phyloP scores from a whole-genome alignment of 164 flowering plant genomes.

The Kalanchoe fedtschenkoi region DNA sequence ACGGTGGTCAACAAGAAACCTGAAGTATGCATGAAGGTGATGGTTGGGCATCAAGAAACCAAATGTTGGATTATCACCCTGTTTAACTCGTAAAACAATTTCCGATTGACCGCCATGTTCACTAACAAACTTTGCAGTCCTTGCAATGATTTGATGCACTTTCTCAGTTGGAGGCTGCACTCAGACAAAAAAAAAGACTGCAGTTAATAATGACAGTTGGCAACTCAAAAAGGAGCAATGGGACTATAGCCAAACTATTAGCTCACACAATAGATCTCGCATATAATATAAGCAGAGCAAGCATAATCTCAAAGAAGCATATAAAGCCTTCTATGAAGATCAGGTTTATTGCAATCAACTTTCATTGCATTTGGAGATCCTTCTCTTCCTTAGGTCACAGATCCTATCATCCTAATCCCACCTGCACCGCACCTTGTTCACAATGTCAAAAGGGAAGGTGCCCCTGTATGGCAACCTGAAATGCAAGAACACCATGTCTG shows the following conservation, averaged over 20 bases:
- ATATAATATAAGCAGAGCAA: slow-evolving; percentile 1
- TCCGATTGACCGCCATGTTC: slow-evolving; percentile 95
- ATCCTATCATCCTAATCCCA: slow-evolving; percentile 74
- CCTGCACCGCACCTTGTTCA: slow-evolving; percentile 77
- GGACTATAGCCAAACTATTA: background rate
- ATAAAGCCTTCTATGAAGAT: slow-evolving; percentile 21
- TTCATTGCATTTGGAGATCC: slow-evolving; percentile 22
- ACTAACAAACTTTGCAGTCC: slow-evolving; percentile 82
- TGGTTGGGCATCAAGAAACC: slow-evolving; percentile 95
- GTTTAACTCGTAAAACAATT: slow-evolving; percentile 85
- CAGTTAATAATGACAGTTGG: slow-evolving; percentile 12
- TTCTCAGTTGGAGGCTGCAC: slow-evolving; percentile 93
- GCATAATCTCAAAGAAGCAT: background rate
- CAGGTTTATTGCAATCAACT: slow-evolving; percentile 31
- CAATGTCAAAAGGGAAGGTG: slow-evolving; percentile 72
- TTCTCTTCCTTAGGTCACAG: slow-evolving; percentile 20
- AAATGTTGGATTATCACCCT: slow-evolving; percentile 93
- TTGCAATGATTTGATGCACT: slow-evolving; percentile 86
- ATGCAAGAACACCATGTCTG: slow-evolving; percentile 53
- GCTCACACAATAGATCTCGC: background rate
- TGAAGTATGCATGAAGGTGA: slow-evolving; percentile 79
- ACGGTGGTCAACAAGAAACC: slow-evolving; percentile 78
- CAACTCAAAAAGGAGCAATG: background rate
- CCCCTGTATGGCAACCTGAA: slow-evolving; percentile 59
- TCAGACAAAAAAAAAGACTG: background rate